phyloP scores from a whole-genome alignment of 371 early-diverging fungal species.

The Rhizomucor miehei region DNA sequence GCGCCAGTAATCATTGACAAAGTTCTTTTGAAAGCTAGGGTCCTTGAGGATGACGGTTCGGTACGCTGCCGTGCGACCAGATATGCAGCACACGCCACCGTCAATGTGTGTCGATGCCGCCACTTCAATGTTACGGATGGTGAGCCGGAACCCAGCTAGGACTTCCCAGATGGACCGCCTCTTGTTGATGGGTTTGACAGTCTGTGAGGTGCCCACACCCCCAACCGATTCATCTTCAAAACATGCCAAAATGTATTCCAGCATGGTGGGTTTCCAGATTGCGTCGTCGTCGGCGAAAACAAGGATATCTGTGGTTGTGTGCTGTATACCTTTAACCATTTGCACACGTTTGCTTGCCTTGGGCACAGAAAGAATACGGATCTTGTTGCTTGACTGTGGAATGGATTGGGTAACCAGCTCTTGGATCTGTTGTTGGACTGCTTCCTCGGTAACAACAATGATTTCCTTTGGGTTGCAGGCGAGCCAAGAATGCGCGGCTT shows the following conservation, averaged over 20 bases:
- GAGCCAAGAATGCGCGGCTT: slow-evolving; percentile 68
- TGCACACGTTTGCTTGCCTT: slow-evolving; percentile 68
- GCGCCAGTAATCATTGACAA: slow-evolving; percentile 72
- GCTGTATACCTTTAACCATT: slow-evolving; percentile 71
- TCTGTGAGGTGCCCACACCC: slow-evolving; percentile 74
- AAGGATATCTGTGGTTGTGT: slow-evolving; percentile 62
- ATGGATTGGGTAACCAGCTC: slow-evolving; percentile 28
- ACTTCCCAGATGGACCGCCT: slow-evolving; percentile 73
- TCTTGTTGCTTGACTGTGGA: slow-evolving; percentile 39
- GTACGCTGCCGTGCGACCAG: slow-evolving; percentile 79
- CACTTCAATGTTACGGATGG: slow-evolving; percentile 74
- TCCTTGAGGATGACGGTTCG: slow-evolving; percentile 72
- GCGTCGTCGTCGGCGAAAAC: slow-evolving; percentile 80
- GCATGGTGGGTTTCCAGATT: slow-evolving; percentile 63
- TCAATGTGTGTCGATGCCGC: slow-evolving; percentile 77
- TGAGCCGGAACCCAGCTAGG: slow-evolving; percentile 67
- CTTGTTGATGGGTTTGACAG: slow-evolving; percentile 50
- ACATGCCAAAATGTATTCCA: slow-evolving; percentile 68
- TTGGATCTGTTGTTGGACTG: slow-evolving; percentile 49
- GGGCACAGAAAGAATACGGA: slow-evolving; percentile 52
- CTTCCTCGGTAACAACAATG: slow-evolving; percentile 57
- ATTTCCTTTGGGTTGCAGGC: slow-evolving; percentile 65
- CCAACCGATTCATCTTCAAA: slow-evolving; percentile 75
- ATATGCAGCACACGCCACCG: slow-evolving; percentile 74
- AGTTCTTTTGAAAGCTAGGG: slow-evolving; percentile 67